Percentiles rank a stretch among this genome's conserved stretches.
Conservation (phyloP, 2,329 filamentous ascomycete genomes). For the Paraphaeosphaeria minitans region DNA sequence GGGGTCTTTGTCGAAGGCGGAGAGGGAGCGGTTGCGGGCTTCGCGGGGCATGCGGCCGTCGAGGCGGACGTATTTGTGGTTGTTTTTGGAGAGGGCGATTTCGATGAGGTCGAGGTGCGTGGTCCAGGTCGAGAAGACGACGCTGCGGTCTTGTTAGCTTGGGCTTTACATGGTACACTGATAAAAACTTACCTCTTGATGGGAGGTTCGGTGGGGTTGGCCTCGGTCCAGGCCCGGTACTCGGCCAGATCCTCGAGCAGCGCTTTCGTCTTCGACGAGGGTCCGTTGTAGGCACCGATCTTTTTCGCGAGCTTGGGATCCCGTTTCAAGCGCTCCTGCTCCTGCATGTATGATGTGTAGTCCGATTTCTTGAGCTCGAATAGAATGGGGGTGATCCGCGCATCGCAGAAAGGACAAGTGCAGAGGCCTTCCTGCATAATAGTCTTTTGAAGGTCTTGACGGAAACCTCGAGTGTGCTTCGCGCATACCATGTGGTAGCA, state of each 20-base stretch:
- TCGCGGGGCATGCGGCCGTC: constrained; percentile 86
- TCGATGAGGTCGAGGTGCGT: constrained; percentile 92
- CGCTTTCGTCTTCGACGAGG: constrained; percentile 89
- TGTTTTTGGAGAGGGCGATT: constrained; percentile 70
- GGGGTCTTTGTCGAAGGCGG: constrained; percentile 74
- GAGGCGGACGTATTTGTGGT: constrained; percentile 76
- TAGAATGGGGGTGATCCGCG: constrained; percentile 66
- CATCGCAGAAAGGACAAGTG: constrained; percentile 71
- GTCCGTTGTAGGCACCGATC: constrained; percentile 74
- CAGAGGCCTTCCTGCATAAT: constrained; percentile 54
- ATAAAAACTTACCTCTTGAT: constrained; percentile 66
- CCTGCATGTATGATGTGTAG: constrained; percentile 56
- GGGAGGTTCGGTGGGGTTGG: constrained; percentile 68
- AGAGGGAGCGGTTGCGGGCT: constrained; percentile 75
- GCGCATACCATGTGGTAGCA: constrained; percentile 88
- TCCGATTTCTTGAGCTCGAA: constrained; percentile 70
- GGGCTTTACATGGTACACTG: background rate
- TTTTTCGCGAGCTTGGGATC: constrained; percentile 63
- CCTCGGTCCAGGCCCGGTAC: constrained; percentile 66
- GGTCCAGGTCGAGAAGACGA: constrained; percentile 97
- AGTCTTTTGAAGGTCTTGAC: constrained; percentile 56
- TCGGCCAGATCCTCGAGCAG: constrained; percentile 75
- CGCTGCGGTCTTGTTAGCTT: constrained; percentile 52
- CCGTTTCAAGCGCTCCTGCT: constrained; percentile 61
- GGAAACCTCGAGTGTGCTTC: constrained; percentile 68